Base-by-base conservation (phyloP, 208 protist genomes). In the Acanthamoeba sp. region DNA sequence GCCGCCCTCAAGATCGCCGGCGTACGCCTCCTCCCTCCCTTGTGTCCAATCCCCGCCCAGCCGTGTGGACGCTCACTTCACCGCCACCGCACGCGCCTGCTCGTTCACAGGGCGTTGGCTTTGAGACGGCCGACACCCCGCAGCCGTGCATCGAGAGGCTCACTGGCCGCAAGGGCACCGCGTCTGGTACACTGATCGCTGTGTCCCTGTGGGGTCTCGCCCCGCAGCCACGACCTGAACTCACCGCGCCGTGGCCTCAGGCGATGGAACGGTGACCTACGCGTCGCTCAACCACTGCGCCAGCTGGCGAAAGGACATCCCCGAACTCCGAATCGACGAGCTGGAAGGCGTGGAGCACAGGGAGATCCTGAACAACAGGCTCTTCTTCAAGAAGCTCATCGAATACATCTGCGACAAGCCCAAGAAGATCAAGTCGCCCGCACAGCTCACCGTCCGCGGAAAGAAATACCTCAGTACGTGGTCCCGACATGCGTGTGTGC, bases 331-430 rank as follows among this genome's bases (percentile, higher is more conserved):
- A 16, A 87, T 59, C 34, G 78, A 87, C 27, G 78, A 87, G 22
- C 78, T 87, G 14, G 78, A 59, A 34, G 78, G 78, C 40, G 78
- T 87, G 34, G 78, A 87, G 42, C 78, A 87, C 78, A 48, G 78
- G 22, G 78, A 87, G 42, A 87, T 87, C 78, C 78, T 87, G 42
- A 57, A 48, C 78, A 87, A 87, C 48, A 9, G 78, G 24, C 78
- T 87, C 38, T 87, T 87, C 78, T 87, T 48, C 78, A 48, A 59
- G 78, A 87, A 87, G 48, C 78, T 87, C 27, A 87, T 87, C 42
- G 78, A 87, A 40, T 87, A 87, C 78, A 87, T 87, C 32, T 48
- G 42, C 48, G 78, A 59, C 78, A 87, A 87, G 32, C 42, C 38
- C 24, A 57, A 87, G 78, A 57, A 87, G 40, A 87, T 76, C 66